A percentile compares a stretch with the other conserved stretches of the same genome.
These are phyloP conservation scores for Eimeria sp. DNA, from an alignment of 169 alveolate genomes.

Conservation along the genomic window DNA sequence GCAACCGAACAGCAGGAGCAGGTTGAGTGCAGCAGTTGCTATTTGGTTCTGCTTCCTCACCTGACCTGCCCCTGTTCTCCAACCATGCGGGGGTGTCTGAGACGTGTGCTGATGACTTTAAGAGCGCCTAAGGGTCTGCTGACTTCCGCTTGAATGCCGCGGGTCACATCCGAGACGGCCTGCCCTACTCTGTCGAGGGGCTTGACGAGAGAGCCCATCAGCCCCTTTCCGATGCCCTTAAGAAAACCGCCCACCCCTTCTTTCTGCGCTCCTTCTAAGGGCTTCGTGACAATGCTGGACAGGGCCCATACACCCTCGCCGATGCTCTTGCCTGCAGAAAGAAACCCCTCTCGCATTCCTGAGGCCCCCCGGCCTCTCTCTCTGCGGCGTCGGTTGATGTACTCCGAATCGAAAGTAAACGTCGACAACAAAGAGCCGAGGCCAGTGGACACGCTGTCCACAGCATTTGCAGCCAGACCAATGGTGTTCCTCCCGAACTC, in stretches of 20 bases:
- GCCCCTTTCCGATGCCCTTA: conserved; percentile 94
- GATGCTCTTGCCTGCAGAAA: conserved; percentile 91
- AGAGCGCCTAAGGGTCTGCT: conserved; percentile 53
- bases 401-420: conserved; percentile 94
- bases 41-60: background rate
- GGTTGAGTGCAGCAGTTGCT: too few species aligned
- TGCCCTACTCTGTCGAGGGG: conserved; percentile 94
- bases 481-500: conserved; percentile 93
- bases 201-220: conserved; percentile 93
- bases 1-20: too few species aligned
- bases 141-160: conserved; percentile 39
- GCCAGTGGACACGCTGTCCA: conserved; percentile 92
- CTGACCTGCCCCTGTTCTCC: conserved; percentile 11
- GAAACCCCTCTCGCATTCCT: conserved; percentile 91
- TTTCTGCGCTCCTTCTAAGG: conserved; percentile 95
- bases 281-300: conserved; percentile 94
- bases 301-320: conserved; percentile 94
- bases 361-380: conserved; percentile 86
- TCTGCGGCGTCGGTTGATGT: conserved; percentile 92
- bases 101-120: background rate
- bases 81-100: conserved; percentile 8
- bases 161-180: conserved; percentile 83
- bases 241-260: conserved; percentile 95
- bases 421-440: conserved; percentile 91
- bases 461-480: conserved; percentile 94